These are phyloP conservation scores for Heliocybe sulcata DNA, from an alignment of 1,284 basidiomycete species.

Conservation along the genomic window DNA sequence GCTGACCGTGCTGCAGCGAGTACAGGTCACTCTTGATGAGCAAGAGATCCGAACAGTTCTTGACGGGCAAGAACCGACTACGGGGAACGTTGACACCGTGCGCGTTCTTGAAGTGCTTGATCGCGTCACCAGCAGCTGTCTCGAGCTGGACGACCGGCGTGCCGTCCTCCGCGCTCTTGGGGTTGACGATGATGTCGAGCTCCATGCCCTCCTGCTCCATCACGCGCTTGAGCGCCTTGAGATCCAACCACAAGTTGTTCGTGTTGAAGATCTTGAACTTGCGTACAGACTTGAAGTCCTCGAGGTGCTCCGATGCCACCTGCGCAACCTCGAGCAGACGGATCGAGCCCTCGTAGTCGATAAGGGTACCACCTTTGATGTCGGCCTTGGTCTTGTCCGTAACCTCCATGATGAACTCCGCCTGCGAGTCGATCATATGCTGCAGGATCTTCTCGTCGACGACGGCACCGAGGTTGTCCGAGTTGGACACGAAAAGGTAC, in stretches of 20 bases:
- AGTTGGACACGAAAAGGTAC: constrained; percentile 99
- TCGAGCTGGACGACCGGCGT: constrained; percentile 93
- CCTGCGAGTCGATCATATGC: constrained; percentile 84
- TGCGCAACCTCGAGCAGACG: constrained; percentile 98
- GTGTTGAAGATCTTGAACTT: constrained; percentile 98
- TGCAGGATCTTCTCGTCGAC: constrained; percentile 82
- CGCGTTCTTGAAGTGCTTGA: constrained; percentile 94
- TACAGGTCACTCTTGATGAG: constrained; percentile 98
- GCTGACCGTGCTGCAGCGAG: constrained; percentile 89
- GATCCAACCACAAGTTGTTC: constrained; percentile 97
- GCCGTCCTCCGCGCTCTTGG: constrained; percentile 84
- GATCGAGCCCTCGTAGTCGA: constrained; percentile 93
- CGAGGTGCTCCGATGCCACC: constrained; percentile 95
- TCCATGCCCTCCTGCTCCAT: constrained; percentile 93
- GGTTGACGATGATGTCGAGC: constrained; percentile 92
- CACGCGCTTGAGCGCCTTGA: constrained; percentile 88
- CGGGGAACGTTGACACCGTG: constrained; percentile 98
- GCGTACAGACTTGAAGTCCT: constrained; percentile 95
- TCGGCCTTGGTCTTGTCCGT: constrained; percentile 99
- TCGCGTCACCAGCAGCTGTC: constrained; percentile 95
- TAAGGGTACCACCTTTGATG: constrained; percentile 98
- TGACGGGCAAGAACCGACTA: constrained; percentile 95
- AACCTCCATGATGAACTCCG: constrained; percentile 98
- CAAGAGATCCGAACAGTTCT: constrained; percentile 86
- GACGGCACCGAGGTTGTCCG: constrained; percentile 97